phyloP scores from a whole-genome alignment of 106 monocot species.

The Acanthochlamys bracteata region DNA sequence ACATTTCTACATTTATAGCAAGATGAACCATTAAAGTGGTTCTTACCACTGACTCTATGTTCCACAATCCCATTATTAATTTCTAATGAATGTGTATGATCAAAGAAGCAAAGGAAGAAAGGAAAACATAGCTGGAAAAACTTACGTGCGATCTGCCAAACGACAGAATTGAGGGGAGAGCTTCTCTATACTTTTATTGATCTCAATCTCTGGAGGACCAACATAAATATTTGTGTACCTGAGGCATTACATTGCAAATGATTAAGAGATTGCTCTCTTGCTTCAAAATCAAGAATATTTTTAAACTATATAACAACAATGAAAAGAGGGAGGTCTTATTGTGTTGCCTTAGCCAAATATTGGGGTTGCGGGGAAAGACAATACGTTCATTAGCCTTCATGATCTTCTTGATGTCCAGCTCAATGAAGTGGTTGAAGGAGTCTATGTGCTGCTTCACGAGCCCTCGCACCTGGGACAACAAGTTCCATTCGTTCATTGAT shows the following conservation, averaged over 20 bases:
- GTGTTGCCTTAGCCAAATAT: conserved; percentile 38
- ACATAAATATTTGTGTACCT: conserved; percentile 66
- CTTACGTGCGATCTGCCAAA: conserved; percentile 71
- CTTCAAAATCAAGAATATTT: too few species aligned
- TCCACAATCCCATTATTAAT: too few species aligned
- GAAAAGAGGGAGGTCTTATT: not conserved
- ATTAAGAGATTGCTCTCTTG: not conserved
- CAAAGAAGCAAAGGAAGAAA: not conserved
- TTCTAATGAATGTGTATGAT: too few species aligned
- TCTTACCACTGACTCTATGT: too few species aligned
- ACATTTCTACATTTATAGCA: too few species aligned
- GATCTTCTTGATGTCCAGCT: conserved; percentile 78
- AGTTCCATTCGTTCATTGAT: too few species aligned
- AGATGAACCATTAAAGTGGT: too few species aligned
- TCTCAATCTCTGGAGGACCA: conserved; percentile 24
- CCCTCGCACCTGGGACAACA: conserved; percentile 56
- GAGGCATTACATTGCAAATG: not conserved
- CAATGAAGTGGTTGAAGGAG: conserved; percentile 80
- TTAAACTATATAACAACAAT: not conserved
- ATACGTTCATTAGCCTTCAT: conserved; percentile 63
- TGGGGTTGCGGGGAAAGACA: conserved; percentile 32
- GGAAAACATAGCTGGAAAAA: not conserved
- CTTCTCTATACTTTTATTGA: conserved; percentile 9
- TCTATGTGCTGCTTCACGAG: conserved; percentile 92
- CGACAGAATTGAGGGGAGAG: conserved; percentile 73